These are phyloP conservation scores for Magnaporthiopsis poae DNA, from an alignment of 2,329 filamentous ascomycete species.

Conservation along the genomic window DNA sequence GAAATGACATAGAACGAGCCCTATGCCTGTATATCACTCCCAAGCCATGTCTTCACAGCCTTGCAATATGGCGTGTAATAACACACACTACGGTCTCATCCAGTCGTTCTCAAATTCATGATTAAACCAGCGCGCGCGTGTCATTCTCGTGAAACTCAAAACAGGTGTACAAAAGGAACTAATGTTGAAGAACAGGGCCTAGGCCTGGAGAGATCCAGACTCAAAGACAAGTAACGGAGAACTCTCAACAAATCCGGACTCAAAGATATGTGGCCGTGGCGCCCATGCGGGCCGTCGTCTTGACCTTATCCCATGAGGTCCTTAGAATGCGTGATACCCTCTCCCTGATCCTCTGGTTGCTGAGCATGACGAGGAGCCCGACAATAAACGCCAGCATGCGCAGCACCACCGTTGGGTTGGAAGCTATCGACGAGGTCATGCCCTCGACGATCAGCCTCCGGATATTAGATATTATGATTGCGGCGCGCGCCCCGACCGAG, in stretches of 20 bases:
- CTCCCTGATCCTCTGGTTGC: constrained; percentile 64
- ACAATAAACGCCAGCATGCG: constrained; percentile 68
- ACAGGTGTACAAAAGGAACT: background rate
- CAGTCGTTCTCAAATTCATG: background rate
- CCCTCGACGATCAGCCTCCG: constrained; percentile 42
- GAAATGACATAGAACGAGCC: background rate
- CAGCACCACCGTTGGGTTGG: constrained; percentile 48
- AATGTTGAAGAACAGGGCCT: background rate
- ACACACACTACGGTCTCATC: background rate
- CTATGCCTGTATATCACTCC: background rate
- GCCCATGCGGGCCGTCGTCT: constrained; percentile 83
- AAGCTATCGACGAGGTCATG: constrained; percentile 38
- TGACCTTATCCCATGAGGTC: constrained; percentile 69
- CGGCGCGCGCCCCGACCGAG: constrained; percentile 38
- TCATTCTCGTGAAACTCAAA: background rate
- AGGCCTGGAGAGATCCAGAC: constrained; percentile 6
- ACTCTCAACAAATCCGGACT: too few relatives aligned
- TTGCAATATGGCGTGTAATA: background rate
- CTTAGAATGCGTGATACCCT: constrained; percentile 59
- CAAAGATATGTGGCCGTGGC: constrained; percentile 95
- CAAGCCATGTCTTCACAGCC: background rate
- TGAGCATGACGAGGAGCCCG: constrained; percentile 66
- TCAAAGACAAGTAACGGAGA: constrained; percentile 15
- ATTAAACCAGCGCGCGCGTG: background rate
- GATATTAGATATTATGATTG: constrained; percentile 39